Percentiles rank a stretch among this genome's conserved stretches.
Conservation (phyloP, 2,329 filamentous ascomycete genomes). For the Teratosphaeria epicoccoides region DNA sequence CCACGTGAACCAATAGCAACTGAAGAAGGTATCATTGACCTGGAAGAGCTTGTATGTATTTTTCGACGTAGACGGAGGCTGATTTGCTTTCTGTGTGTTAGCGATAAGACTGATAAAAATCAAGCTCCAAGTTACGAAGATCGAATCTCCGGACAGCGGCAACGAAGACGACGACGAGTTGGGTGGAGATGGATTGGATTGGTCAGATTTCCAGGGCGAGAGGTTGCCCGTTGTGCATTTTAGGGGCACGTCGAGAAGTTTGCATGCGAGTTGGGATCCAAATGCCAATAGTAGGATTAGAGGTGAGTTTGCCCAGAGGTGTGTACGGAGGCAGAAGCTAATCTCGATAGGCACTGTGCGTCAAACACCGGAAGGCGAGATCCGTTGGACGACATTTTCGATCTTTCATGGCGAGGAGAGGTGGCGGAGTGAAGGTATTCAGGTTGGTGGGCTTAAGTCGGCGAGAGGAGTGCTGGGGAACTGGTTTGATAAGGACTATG, state of each 20-base stretch:
- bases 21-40: constrained; percentile 40
- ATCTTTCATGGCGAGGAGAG: constrained; percentile 54
- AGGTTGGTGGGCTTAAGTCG: constrained; percentile 57
- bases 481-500: constrained; percentile 71
- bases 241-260: constrained; percentile 47
- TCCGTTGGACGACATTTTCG: constrained; percentile 62
- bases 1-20: constrained; percentile 44
- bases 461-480: constrained; percentile 60
- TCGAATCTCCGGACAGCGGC: constrained; percentile 48
- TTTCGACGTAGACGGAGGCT: constrained; percentile 6
- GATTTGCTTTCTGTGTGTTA: constrained; percentile 8
- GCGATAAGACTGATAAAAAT: constrained; percentile 61
- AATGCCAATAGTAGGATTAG: constrained; percentile 57
- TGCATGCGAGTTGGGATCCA: constrained; percentile 56
- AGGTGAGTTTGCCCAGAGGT: constrained; percentile 37
- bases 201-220: constrained; percentile 20
- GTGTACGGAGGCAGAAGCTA: not conserved
- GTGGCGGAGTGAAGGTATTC: constrained; percentile 68
- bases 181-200: constrained; percentile 14
- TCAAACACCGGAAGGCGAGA: constrained; percentile 57
- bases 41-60: constrained; percentile 22
- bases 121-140: constrained; percentile 49
- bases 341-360: constrained; percentile 45
- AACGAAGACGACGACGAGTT: constrained; percentile 31
- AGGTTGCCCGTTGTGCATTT: constrained; percentile 58